Evolutionary conservation across 192 early-diverging fungal genomes (phyloP).

Genomic region (Dissophora globulifera): DNA sequence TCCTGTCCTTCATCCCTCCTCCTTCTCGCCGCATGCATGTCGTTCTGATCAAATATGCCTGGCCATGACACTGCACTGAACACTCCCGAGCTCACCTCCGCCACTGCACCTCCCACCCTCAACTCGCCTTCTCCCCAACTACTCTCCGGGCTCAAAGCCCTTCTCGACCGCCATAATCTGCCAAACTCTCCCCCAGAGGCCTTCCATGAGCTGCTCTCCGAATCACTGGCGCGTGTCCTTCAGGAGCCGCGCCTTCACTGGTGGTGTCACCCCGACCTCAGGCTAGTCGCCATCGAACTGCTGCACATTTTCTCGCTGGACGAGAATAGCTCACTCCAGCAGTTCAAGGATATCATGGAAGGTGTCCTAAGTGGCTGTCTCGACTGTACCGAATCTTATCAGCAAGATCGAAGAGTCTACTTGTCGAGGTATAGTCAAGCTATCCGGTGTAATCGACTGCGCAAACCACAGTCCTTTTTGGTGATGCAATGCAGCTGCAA

Average conservation of each 20-base stretch:
- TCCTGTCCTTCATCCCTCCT: not conserved
- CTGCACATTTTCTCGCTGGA: constrained; percentile 27
- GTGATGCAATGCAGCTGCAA: too few species aligned
- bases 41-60: not conserved
- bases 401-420: constrained; percentile 24
- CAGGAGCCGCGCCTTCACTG: constrained; percentile 29
- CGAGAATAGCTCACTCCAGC: constrained; percentile 7
- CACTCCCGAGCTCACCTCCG: not conserved
- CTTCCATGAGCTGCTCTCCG: constrained; percentile 18
- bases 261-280: constrained; percentile 39
- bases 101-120: not conserved
- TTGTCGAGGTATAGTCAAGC: constrained; percentile 5
- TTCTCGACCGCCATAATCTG: not conserved
- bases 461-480: too few species aligned
- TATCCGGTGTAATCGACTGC: not conserved
- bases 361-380: constrained; percentile 16
- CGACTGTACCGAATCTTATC: constrained; percentile 32
- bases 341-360: constrained; percentile 22
- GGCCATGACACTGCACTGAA: not conserved
- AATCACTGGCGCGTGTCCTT: constrained; percentile 11
- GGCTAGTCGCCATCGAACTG: constrained; percentile 19
- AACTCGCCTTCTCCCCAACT: constrained; percentile 19
- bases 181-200: constrained; percentile 14
- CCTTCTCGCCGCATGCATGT: not conserved
- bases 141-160: not conserved